Conservation (phyloP, 768 basidiomycete species). For the Cystobasidium ongulense region DNA sequence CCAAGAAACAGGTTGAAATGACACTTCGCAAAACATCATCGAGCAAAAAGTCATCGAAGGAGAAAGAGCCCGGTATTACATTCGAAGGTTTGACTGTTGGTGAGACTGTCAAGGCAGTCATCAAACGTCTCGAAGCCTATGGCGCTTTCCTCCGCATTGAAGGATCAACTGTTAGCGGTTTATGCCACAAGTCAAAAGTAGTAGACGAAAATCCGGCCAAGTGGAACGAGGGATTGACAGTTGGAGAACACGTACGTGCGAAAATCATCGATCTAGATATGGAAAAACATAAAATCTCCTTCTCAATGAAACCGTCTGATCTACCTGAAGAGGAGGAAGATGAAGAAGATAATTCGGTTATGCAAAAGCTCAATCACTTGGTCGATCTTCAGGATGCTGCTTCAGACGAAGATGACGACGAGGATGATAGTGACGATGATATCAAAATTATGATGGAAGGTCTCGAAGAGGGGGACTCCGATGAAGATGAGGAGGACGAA, state of each 20-base stretch:
- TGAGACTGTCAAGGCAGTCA: conserved; percentile 67
- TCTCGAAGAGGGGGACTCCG: conserved; percentile 39
- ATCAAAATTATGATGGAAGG: conserved; percentile 27
- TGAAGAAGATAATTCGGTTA: conserved; percentile 30
- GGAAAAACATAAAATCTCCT: conserved; percentile 70
- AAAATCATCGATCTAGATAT: conserved; percentile 63
- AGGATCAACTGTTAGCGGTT: conserved; percentile 71
- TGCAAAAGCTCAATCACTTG: conserved; percentile 34
- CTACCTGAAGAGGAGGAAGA: conserved; percentile 50
- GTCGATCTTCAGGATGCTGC: conserved; percentile 39
- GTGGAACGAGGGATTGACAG: conserved; percentile 71
- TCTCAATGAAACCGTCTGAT: conserved; percentile 75
- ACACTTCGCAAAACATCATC: conserved; percentile 56
- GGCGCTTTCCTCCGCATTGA: conserved; percentile 88
- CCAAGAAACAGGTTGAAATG: conserved; percentile 78
- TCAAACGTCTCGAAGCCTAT: conserved; percentile 76
- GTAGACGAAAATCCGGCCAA: conserved; percentile 76
- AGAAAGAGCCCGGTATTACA: conserved; percentile 42
- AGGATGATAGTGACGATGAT: conserved; percentile 37
- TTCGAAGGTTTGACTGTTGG: conserved; percentile 58
- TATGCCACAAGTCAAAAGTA: conserved; percentile 92
- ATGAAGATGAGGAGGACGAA: conserved; percentile 42
- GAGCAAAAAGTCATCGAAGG: conserved; percentile 36
- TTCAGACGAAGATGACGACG: conserved; percentile 32
- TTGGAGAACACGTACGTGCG: conserved; percentile 78